phyloP scores from a whole-genome alignment of 371 early-diverging fungal genomes.

The Mucor racemosus region DNA sequence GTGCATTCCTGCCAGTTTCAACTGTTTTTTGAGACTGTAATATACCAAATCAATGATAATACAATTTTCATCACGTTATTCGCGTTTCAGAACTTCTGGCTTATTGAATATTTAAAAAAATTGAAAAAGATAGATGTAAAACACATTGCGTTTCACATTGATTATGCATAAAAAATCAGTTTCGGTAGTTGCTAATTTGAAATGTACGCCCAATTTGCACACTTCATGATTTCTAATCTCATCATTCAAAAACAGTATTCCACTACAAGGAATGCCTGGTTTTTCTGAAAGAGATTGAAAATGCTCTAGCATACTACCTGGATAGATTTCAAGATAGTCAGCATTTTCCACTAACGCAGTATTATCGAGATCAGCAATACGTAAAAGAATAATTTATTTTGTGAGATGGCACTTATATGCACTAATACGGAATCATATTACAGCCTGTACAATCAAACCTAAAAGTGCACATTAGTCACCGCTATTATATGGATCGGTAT shows the following conservation, averaged over 20 bases:
- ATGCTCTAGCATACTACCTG: constrained; percentile 47
- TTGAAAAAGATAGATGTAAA: too few relatives aligned
- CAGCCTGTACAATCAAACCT: constrained; percentile 50
- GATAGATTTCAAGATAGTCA: constrained; percentile 51
- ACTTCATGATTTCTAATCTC: constrained; percentile 54
- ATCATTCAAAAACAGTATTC: constrained; percentile 68
- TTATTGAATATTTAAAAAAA: too few relatives aligned
- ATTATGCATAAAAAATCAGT: too few relatives aligned
- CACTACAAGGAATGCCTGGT: constrained; percentile 44
- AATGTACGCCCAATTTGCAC: constrained; percentile 40
- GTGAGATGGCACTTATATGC: too few relatives aligned
- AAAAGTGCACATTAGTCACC: background rate
- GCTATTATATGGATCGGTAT: too few relatives aligned
- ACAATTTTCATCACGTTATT: too few relatives aligned
- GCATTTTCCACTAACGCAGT: constrained; percentile 33
- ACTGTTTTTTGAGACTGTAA: too few relatives aligned
- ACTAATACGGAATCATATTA: constrained; percentile 3
- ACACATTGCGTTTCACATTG: too few relatives aligned
- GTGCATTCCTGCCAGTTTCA: too few relatives aligned
- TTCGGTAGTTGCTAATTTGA: too few relatives aligned
- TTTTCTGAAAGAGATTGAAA: constrained; percentile 41
- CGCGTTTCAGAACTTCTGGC: too few relatives aligned
- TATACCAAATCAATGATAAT: too few relatives aligned
- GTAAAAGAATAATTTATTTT: constrained; percentile 18
- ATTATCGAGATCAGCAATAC: constrained; percentile 31